A percentile compares a stretch with the other conserved stretches of the same genome.
These are phyloP conservation scores for Malassezia slooffiae DNA, from an alignment of 1,284 basidiomycete genomes.

Conservation along the genomic window DNA sequence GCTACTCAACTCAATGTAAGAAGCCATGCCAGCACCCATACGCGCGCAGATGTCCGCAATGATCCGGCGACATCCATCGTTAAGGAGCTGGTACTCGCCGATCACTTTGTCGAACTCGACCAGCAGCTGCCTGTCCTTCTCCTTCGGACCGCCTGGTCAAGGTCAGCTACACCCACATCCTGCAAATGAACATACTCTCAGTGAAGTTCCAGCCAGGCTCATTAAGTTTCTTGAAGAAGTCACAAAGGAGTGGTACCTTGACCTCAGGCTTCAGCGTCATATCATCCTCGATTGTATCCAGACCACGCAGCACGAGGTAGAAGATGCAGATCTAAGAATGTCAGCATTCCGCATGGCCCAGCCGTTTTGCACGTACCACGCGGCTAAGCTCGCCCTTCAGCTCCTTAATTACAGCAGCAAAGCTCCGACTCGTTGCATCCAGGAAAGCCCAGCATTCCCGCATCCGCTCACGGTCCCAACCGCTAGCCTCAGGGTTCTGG, in stretches of 20 bases:
- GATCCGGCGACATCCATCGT: conserved; percentile 59
- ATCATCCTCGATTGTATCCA: conserved; percentile 97
- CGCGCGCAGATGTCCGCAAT: conserved; percentile 60
- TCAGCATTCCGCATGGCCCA: conserved; percentile 61
- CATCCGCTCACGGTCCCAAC: conserved; percentile 55
- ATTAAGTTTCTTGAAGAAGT: conserved; percentile 70
- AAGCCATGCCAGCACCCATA: conserved; percentile 92
- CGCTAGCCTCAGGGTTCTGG: conserved; percentile 38
- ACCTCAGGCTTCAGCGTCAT: conserved; percentile 80
- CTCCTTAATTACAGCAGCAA: conserved; percentile 89
- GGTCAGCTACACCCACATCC: conserved; percentile 24
- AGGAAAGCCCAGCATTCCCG: conserved; percentile 79
- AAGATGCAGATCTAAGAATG: conserved; percentile 87
- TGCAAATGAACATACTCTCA: too few species aligned
- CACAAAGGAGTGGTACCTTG: conserved; percentile 75
- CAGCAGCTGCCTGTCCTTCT: conserved; percentile 79
- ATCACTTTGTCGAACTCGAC: conserved; percentile 76
- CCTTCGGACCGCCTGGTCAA: conserved; percentile 78
- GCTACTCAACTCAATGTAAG: conserved; percentile 53
- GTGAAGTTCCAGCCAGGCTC: conserved; percentile 79
- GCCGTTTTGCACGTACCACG: too few species aligned
- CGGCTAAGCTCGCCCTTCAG: conserved; percentile 86
- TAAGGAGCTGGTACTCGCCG: conserved; percentile 60
- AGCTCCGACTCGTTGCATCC: conserved; percentile 78
- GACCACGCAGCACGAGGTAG: conserved; percentile 81